These are phyloP conservation scores for Fermentozyma sake DNA, from an alignment of 1,139 yeast genomes.

Conservation along the genomic window DNA sequence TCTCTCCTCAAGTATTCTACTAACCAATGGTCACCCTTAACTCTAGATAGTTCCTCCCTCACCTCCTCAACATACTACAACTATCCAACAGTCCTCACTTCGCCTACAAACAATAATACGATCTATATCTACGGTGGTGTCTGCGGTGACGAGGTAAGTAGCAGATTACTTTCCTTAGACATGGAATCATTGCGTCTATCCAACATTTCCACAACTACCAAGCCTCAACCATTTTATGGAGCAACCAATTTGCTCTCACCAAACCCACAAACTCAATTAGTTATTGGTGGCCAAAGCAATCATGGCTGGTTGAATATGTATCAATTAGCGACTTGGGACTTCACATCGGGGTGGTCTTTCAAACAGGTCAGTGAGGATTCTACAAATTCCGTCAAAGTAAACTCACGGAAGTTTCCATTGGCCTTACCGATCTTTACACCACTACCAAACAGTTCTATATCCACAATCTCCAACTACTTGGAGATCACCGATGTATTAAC, in stretches of 20 bases:
- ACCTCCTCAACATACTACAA: slow-evolving; percentile 29
- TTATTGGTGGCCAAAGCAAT: slow-evolving; percentile 52
- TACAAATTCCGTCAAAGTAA: slow-evolving; percentile 24
- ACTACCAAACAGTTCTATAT: slow-evolving; percentile 14
- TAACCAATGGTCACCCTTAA: slow-evolving; percentile 20
- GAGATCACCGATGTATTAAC: slow-evolving; percentile 25
- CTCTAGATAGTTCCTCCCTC: slow-evolving; percentile 19
- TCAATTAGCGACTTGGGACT: slow-evolving; percentile 59
- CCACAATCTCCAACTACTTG: slow-evolving; percentile 19
- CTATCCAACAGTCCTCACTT: slow-evolving; percentile 33
- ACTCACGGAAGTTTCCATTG: slow-evolving; percentile 44
- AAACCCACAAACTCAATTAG: slow-evolving; percentile 31
- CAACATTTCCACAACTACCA: slow-evolving; percentile 39
- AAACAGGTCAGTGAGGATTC: slow-evolving; percentile 21
- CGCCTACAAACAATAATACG: slow-evolving; percentile 23
- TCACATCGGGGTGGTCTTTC: slow-evolving; percentile 56
- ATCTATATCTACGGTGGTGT: slow-evolving; percentile 50
- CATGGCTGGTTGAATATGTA: slow-evolving; percentile 58
- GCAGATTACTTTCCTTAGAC: slow-evolving; percentile 33
- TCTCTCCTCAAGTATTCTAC: slow-evolving; percentile 21
- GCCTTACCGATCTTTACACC: slow-evolving; percentile 41
- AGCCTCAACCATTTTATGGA: slow-evolving; percentile 48
- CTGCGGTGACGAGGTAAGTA: slow-evolving; percentile 25
- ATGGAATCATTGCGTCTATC: slow-evolving; percentile 18
- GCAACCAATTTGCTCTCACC: slow-evolving; percentile 44